Conservation (phyloP, 139 green algal genomes). For the Picochlorum sp. region DNA sequence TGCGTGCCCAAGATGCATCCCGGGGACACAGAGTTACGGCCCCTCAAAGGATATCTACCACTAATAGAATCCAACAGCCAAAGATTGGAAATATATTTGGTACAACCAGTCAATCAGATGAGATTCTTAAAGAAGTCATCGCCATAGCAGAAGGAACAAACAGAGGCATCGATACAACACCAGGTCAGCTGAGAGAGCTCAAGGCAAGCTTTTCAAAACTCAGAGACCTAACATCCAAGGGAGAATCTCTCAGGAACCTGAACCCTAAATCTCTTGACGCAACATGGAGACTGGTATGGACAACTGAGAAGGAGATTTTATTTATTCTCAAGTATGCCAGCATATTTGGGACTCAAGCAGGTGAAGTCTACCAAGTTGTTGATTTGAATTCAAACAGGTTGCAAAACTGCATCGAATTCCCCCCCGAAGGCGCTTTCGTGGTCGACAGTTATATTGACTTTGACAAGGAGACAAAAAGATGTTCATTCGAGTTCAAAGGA, state of each 20-base stretch:
- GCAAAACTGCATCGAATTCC: constrained; percentile 85
- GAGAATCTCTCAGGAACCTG: constrained; percentile 10
- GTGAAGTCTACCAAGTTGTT: constrained; percentile 76
- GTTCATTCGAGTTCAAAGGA: constrained; percentile 57
- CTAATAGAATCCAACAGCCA: too few relatives aligned
- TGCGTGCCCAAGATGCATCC: too few relatives aligned
- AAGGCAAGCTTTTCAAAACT: constrained; percentile 19
- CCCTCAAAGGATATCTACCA: too few relatives aligned
- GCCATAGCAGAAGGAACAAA: constrained; percentile 13
- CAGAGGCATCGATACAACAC: constrained; percentile 19
- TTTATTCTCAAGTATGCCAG: constrained; percentile 68
- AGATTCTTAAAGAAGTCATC: background rate
- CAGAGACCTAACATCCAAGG: background rate
- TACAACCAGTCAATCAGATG: background rate
- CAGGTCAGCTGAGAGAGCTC: constrained; percentile 10
- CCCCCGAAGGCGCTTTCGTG: constrained; percentile 67
- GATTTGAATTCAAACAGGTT: constrained; percentile 43
- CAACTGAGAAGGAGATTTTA: constrained; percentile 46
- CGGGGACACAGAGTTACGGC: too few relatives aligned
- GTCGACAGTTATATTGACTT: constrained; percentile 49
- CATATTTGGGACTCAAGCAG: constrained; percentile 63
- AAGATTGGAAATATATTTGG: background rate
- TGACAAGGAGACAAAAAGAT: constrained; percentile 23
- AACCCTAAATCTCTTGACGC: constrained; percentile 18
- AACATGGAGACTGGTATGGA: constrained; percentile 76